phyloP scores from a whole-genome alignment of 371 early-diverging fungal genomes.

The Lichtheimia hyalospora region DNA sequence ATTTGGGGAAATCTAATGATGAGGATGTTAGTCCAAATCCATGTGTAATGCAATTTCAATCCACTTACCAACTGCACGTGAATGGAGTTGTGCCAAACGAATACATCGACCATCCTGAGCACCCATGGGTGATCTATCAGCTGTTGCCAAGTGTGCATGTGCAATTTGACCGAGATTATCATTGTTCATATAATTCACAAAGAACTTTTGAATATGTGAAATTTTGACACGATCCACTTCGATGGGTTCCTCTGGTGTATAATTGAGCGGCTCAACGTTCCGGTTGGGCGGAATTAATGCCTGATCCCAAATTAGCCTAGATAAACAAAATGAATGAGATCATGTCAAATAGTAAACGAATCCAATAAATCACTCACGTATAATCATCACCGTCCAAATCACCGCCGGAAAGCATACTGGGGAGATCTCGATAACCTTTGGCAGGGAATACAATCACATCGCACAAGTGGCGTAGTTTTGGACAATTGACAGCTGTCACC shows the following conservation, averaged over 20 bases:
- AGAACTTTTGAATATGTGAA: constrained; percentile 64
- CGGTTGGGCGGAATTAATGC: constrained; percentile 51
- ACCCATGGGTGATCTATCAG: constrained; percentile 56
- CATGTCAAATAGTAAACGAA: background rate
- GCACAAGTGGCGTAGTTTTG: constrained; percentile 53
- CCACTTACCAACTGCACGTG: constrained; percentile 44
- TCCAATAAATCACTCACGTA: constrained; percentile 31
- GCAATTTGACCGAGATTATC: constrained; percentile 81
- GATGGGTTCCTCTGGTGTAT: constrained; percentile 35
- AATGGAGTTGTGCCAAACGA: constrained; percentile 67
- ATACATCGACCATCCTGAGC: constrained; percentile 57
- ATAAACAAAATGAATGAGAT: background rate
- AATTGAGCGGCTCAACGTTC: constrained; percentile 63
- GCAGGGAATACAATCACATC: constrained; percentile 82
- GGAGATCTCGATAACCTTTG: constrained; percentile 72
- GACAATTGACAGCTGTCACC: constrained; percentile 65
- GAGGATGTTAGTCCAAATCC: no score
- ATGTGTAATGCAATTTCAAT: no score
- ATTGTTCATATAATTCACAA: constrained; percentile 71
- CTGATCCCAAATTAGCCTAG: constrained; percentile 71
- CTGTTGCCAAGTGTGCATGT: constrained; percentile 70
- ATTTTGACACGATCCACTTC: constrained; percentile 49
- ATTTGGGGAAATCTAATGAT: constrained; percentile 40
- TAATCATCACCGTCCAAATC: constrained; percentile 89
- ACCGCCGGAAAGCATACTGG: constrained; percentile 80